A percentile compares a stretch with the other conserved stretches of the same genome.
phyloP scores from a whole-genome alignment of 768 basidiomycete genomes.

The Leccinum subgranulosum region DNA sequence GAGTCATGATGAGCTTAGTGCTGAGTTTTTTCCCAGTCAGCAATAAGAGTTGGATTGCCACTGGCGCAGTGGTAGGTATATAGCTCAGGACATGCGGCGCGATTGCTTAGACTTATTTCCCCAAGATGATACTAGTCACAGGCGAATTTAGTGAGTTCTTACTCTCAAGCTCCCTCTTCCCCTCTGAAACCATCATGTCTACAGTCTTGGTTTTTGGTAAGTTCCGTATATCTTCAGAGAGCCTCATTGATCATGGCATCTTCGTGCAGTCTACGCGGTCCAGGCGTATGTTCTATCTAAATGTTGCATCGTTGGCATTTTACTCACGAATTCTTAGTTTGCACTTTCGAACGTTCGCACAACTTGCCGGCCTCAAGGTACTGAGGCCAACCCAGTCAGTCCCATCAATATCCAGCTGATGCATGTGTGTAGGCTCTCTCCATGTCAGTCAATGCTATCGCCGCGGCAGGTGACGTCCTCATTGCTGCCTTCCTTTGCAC shows the following conservation, averaged over 20 bases:
- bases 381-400: not conserved
- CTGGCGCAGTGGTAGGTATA: slow-evolving; percentile 32
- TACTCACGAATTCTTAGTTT: slow-evolving; percentile 34
- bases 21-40: slow-evolving; percentile 39
- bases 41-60: slow-evolving; percentile 45
- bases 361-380: slow-evolving; percentile 48
- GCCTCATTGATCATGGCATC: slow-evolving; percentile 1
- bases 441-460: slow-evolving; percentile 54
- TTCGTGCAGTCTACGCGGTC: slow-evolving; percentile 32
- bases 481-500: slow-evolving; percentile 48
- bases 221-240: slow-evolving; percentile 7
- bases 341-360: slow-evolving; percentile 40
- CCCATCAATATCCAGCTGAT: not conserved
- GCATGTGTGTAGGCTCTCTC: slow-evolving; percentile 34
- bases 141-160: slow-evolving; percentile 40
- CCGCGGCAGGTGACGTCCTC: slow-evolving; percentile 48
- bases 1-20: too few species aligned
- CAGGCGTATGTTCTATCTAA: slow-evolving; percentile 33
- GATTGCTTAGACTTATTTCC: not conserved
- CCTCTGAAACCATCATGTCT: slow-evolving; percentile 6
- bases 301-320: not conserved
- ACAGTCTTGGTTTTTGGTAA: slow-evolving; percentile 36
- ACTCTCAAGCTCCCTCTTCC: too few species aligned
- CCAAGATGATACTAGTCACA: slow-evolving; percentile 33
- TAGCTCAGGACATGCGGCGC: not conserved